A percentile compares a stretch with the other conserved stretches of the same genome.
These are phyloP conservation scores for Pestalotiopsis sp. DNA, from an alignment of 2,329 filamentous ascomycete species.

Conservation along the genomic window DNA sequence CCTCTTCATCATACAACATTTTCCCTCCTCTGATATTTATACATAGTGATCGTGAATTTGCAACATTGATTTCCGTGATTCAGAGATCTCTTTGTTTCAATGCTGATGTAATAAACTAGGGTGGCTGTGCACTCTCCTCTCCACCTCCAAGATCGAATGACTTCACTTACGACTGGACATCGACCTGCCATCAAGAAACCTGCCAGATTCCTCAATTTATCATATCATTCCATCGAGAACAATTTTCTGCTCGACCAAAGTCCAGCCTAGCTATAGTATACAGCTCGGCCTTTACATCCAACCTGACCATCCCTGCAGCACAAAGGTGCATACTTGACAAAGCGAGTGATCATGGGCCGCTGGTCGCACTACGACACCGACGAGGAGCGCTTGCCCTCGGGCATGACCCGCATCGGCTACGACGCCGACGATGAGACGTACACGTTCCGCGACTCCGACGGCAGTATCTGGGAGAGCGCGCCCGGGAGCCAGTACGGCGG, in stretches of 20 bases:
- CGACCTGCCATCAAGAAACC: background rate
- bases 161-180: background rate
- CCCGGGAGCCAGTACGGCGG: constrained; percentile 48
- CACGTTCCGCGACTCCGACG: constrained; percentile 46
- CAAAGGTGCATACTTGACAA: background rate
- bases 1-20: background rate
- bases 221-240: background rate
- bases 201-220: background rate
- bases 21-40: too few species aligned
- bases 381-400: constrained; percentile 48
- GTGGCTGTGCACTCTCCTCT: background rate
- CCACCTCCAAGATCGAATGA: background rate
- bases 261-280: background rate
- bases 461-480: constrained; percentile 46
- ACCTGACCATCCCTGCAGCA: background rate
- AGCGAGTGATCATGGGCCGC: constrained; percentile 28
- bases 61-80: background rate
- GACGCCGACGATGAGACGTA: constrained; percentile 51
- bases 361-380: constrained; percentile 41
- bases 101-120: background rate
- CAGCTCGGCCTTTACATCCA: background rate
- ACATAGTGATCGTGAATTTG: background rate
- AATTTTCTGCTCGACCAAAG: background rate
- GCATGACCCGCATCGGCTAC: constrained; percentile 52
- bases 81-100: background rate